Evolutionary conservation across 495 filamentous ascomycete genomes (phyloP).

Genomic region (Extremus antarcticus): DNA sequence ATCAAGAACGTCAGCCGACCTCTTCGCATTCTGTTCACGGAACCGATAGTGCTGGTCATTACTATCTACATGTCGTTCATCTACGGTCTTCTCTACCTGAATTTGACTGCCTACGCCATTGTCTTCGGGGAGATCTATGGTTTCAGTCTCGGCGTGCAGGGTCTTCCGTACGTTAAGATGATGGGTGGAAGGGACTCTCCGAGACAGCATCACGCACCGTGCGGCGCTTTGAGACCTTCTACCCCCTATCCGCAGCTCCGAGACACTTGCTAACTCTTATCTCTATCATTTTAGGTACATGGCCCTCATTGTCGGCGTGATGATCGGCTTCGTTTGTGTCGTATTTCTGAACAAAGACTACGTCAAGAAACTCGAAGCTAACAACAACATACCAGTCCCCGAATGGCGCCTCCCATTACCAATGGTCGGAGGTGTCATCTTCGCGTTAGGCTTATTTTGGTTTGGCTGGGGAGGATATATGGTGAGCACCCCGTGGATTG

Average conservation of each 20-base stretch:
- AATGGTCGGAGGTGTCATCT: constrained; percentile 20
- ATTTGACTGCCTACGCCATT: constrained; percentile 40
- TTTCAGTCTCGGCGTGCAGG: constrained; percentile 32
- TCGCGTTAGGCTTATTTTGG: constrained; percentile 27
- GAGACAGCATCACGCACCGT: too few relatives aligned
- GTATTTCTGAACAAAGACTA: constrained; percentile 19
- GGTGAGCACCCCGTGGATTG: constrained; percentile 25
- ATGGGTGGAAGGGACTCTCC: too few relatives aligned
- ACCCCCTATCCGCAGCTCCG: too few relatives aligned
- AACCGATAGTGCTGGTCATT: constrained; percentile 21
- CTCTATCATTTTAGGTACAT: too few relatives aligned
- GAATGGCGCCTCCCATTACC: constrained; percentile 27
- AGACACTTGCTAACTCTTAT: too few relatives aligned
- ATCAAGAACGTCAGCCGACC: constrained; percentile 20
- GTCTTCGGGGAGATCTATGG: constrained; percentile 43
- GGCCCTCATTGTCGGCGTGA: constrained; percentile 32
- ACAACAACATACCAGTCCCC: constrained; percentile 23
- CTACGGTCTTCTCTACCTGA: constrained; percentile 30
- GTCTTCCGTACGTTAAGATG: constrained; percentile 37
- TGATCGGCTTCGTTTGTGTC: constrained; percentile 22
- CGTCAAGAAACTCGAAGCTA: constrained; percentile 19
- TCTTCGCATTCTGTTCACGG: constrained; percentile 23
- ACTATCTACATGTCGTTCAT: constrained; percentile 23
- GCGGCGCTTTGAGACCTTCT: too few relatives aligned
- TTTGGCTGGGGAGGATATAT: constrained; percentile 32